Evolutionary conservation across 2,329 filamentous ascomycete species (phyloP).

Genomic region (Fusarium fujikuroi): DNA sequence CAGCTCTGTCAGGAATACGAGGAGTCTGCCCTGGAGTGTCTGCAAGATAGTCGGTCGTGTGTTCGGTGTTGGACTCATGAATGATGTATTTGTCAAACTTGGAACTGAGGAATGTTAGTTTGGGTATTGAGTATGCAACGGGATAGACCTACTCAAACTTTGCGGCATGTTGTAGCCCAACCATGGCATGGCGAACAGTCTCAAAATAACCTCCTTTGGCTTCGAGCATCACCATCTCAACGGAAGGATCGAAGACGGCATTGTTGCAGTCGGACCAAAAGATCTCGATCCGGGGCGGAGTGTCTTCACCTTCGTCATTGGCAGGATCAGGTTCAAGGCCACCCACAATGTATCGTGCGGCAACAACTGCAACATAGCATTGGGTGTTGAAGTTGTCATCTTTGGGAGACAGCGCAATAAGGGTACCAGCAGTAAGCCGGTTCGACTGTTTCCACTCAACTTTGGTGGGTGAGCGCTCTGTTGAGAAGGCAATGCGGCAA

Average conservation of each 20-base stretch:
- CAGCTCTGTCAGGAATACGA: not conserved
- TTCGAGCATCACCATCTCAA: slow-evolving; percentile 83
- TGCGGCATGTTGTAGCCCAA: slow-evolving; percentile 73
- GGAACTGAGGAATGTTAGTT: slow-evolving; percentile 54
- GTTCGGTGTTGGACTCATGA: slow-evolving; percentile 51
- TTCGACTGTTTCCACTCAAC: slow-evolving; percentile 72
- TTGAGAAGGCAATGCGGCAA: slow-evolving; percentile 76
- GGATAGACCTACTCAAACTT: slow-evolving; percentile 61
- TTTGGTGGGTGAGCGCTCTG: slow-evolving; percentile 69
- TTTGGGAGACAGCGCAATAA: slow-evolving; percentile 63
- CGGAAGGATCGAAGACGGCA: slow-evolving; percentile 72
- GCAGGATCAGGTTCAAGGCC: slow-evolving; percentile 66
- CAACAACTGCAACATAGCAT: slow-evolving; percentile 78
- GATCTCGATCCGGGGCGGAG: slow-evolving; percentile 78
- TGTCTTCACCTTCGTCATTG: slow-evolving; percentile 32
- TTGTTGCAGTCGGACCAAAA: slow-evolving; percentile 73
- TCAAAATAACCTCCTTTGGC: slow-evolving; percentile 80
- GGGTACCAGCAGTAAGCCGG: slow-evolving; percentile 62
- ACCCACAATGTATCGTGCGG: slow-evolving; percentile 70
- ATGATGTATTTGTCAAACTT: slow-evolving; percentile 72
- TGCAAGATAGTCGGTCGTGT: slow-evolving; percentile 46
- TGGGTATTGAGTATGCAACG: not conserved
- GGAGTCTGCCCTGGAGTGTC: not conserved
- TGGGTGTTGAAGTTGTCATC: slow-evolving; percentile 70
- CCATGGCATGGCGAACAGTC: slow-evolving; percentile 76